Base-by-base conservation (phyloP, 257 asterid species). In the Scutellaria minor region DNA sequence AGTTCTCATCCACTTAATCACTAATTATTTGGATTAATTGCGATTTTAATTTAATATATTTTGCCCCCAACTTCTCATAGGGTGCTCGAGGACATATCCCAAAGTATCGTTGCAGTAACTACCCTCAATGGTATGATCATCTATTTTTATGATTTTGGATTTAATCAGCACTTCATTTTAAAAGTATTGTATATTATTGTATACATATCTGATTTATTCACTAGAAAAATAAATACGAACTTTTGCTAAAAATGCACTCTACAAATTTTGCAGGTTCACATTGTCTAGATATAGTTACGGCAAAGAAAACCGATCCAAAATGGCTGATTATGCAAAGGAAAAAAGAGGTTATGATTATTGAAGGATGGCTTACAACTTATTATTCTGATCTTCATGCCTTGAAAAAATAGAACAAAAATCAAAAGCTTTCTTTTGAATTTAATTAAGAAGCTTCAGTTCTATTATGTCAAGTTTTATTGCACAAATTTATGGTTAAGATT, bases 281-380 rank as follows among this genome's bases (percentile, higher is more conserved):
- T 82, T 85, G 92, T 70, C 64, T 91, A 75, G 96, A 91, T 75
- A 73, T 91, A 64, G 31, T 66, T 7, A 12, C 22, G 6, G 79
- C 82, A 7, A 1, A 3, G 0, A 44, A 78, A 74, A 78, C 57
- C 15, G 97, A 89, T 68, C 96, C 96, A 39, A 53, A 71, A 0
- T 91, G 97, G 96, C 58, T 91, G 42, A 60, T 83, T 18, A 57
- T 20, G 66, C 97, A 88, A 59, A 70, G 94, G 22, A 79, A 87
- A 1, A 75, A 2, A 9, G 94, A 87, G 66, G 0, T 74, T 22
- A 8, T 37, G 10, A 71, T 71, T 4, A 77, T 79, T 27, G 14
- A 59, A 54, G 79, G 64, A 52, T 77, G 85, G 82, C 59, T 84
- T 4, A 13, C 37, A 4, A 68, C 58, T 54, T 81, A 81, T 10